These are phyloP conservation scores for Dipodascus geniculatus DNA, from an alignment of 805 yeast species.

Conservation along the genomic window DNA sequence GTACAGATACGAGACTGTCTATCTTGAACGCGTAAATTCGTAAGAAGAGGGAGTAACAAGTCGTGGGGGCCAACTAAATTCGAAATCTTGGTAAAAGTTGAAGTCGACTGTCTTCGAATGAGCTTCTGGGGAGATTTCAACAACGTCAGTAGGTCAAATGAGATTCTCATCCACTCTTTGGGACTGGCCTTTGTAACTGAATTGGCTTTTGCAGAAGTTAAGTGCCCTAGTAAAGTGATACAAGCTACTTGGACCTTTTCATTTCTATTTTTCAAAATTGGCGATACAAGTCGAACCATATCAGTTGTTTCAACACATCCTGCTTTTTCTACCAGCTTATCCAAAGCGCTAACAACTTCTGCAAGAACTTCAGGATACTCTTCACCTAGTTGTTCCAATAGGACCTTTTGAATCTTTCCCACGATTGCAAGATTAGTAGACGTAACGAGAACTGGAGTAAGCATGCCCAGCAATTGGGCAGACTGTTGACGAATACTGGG, in stretches of 20 bases:
- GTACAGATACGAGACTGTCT: constrained; percentile 94
- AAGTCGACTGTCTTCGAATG: constrained; percentile 75
- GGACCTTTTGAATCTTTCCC: constrained; percentile 56
- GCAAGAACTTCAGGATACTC: constrained; percentile 90
- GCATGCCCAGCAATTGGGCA: constrained; percentile 56
- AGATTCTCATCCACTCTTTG: constrained; percentile 94
- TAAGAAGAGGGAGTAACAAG: constrained; percentile 70
- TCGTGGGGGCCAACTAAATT: constrained; percentile 94
- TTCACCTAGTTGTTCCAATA: constrained; percentile 89
- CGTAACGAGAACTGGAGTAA: constrained; percentile 53
- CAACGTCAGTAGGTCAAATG: constrained; percentile 83
- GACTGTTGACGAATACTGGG: constrained; percentile 74
- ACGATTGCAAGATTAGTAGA: constrained; percentile 57
- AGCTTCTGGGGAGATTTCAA: constrained; percentile 67
- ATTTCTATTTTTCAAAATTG: constrained; percentile 79
- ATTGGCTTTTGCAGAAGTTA: constrained; percentile 73
- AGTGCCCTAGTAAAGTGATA: constrained; percentile 65
- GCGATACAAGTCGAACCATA: constrained; percentile 77
- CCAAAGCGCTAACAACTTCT: constrained; percentile 63
- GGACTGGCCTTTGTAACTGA: constrained; percentile 50
- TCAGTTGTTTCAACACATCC: constrained; percentile 63
- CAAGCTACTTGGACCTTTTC: constrained; percentile 83
- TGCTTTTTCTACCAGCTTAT: constrained; percentile 46
- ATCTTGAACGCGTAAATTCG: constrained; percentile 83
- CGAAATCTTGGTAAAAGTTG: constrained; percentile 84